These are phyloP conservation scores for Prunus yedoensis DNA, from an alignment of 331 rosid genomes.

Conservation along the genomic window DNA sequence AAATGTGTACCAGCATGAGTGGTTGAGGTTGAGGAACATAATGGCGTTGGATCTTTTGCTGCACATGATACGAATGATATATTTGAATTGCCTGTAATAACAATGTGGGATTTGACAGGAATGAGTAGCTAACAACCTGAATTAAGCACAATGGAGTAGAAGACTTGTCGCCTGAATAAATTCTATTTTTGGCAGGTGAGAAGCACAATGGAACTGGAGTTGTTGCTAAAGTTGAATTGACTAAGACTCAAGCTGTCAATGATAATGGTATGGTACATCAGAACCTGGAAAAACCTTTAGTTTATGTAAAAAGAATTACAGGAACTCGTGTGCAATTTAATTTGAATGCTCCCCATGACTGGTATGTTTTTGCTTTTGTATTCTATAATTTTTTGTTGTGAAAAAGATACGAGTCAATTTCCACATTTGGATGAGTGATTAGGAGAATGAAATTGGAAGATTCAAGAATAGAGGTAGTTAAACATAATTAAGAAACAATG, in stretches of 20 bases:
- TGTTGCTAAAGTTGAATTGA: constrained; percentile 2
- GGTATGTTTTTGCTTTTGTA: background rate
- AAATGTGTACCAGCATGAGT: constrained; percentile 10
- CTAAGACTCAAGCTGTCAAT: background rate
- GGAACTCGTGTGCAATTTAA: background rate
- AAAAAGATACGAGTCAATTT: background rate
- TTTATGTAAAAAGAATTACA: background rate
- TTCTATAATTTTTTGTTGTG: background rate
- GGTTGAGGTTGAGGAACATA: background rate
- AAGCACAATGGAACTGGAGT: constrained; percentile 3
- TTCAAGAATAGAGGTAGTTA: background rate
- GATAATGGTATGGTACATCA: background rate
- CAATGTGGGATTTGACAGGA: background rate
- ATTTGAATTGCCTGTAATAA: background rate
- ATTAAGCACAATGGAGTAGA: background rate
- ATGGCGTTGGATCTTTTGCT: background rate
- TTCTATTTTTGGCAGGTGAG: constrained; percentile 4
- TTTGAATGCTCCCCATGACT: background rate
- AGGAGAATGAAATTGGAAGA: background rate
- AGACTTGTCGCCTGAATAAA: background rate
- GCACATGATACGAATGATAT: background rate
- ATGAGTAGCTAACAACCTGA: background rate
- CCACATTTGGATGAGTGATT: background rate
- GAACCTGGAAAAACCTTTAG: background rate
- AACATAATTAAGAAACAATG: background rate